Percentiles rank a stretch among this genome's conserved stretches.
These are phyloP conservation scores for Metschnikowia gelsemii DNA, from an alignment of 805 yeast species.

Conservation along the genomic window DNA sequence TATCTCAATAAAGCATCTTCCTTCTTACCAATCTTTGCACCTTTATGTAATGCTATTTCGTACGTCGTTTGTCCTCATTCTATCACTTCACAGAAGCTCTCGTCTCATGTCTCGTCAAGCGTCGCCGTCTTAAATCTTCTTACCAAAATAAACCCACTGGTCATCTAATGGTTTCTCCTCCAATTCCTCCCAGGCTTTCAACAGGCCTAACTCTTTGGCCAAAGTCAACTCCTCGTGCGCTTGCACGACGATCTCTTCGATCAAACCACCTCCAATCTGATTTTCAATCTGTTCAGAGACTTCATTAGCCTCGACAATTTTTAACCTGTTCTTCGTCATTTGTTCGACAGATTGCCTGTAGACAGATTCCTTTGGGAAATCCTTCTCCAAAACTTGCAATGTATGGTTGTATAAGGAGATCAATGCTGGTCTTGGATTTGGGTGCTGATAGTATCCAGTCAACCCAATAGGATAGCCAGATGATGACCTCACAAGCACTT, in stretches of 20 bases:
- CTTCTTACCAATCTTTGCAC: background rate
- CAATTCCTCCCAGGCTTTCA: conserved; percentile 76
- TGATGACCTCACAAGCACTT: conserved; percentile 57
- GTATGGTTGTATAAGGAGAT: conserved; percentile 70
- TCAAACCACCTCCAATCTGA: conserved; percentile 76
- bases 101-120: background rate
- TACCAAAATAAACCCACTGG: conserved; percentile 83
- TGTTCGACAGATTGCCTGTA: conserved; percentile 74
- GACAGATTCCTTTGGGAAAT: conserved; percentile 70
- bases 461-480: conserved; percentile 77
- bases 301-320: conserved; percentile 62
- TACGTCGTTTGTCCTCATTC: too few relatives aligned
- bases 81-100: background rate
- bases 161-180: conserved; percentile 77
- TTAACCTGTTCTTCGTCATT: conserved; percentile 66
- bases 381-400: conserved; percentile 51
- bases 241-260: conserved; percentile 79
- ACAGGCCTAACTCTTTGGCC: conserved; percentile 63
- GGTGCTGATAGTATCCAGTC: conserved; percentile 76
- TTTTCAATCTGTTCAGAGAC: conserved; percentile 65
- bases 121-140: conserved; percentile 41
- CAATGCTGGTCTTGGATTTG: conserved; percentile 80
- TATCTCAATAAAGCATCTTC: too few relatives aligned
- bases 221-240: conserved; percentile 77
- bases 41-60: background rate